Base-by-base conservation (phyloP, 2,329 filamentous ascomycete species). In the Pseudogymnoascus sp. region DNA sequence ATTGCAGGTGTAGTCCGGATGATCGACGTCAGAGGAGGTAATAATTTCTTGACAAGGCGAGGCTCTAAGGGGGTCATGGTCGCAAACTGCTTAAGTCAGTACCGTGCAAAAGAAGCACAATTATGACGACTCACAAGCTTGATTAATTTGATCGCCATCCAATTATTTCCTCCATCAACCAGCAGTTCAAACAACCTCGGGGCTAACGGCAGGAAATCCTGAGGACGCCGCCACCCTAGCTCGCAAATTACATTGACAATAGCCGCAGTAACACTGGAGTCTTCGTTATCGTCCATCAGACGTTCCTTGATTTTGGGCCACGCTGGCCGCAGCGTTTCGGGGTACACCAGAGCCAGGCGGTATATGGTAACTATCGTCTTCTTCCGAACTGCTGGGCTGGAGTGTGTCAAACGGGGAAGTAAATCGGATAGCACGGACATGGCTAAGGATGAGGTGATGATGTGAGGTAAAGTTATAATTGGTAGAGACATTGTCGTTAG, bases 81-180 rank as follows among this genome's bases (percentile, higher is more conserved):
- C 43, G 94, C 93, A 80, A 99, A 99, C 89, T 95, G 69, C 1
- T 54, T 71, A 75, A 32, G 54, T 69, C 38, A 68, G 54, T 37
- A 91, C 91, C 79, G 96, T 96, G 1, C 32, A 25, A 72, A 30
- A 32, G 72, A 28, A 62, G 60, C 20, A 16, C 16, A 5, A 0
- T 14, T 16, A 61, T 34, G 8, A 20, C 30, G 37, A 76, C 83
- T 67, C 73, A 93, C 90, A 65, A 99, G 81, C 76, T 99, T 99
- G 73, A 99, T 97, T 64, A 99, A 84, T 73, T 99, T 99, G 72
- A 99, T 99, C 62, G 92, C 92, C 93, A 99, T 97, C 94, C 94
- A 99, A 74, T 99, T 99, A 74, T 99, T 97, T 37, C 89, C 89
- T 61, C 91, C 88, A 63, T 95, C 89, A 11, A 97, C 92, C 25